These are phyloP conservation scores for Ogataea neopini DNA, from an alignment of 805 yeast species.

Conservation along the genomic window DNA sequence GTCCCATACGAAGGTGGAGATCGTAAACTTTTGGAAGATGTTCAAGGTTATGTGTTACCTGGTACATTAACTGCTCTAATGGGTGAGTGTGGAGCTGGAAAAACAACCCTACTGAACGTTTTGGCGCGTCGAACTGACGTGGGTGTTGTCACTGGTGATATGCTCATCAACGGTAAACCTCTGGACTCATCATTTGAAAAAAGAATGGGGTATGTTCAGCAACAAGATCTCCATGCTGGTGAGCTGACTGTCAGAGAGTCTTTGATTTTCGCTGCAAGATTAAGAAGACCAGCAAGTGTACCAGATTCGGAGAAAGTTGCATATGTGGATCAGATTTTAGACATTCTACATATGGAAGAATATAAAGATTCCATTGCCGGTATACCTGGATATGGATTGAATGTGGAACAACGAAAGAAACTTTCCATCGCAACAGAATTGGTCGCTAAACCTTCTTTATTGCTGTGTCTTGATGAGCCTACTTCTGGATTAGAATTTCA, in stretches of 20 bases:
- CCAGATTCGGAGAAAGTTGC: constrained; percentile 42
- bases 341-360: constrained; percentile 40
- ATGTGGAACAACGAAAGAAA: constrained; percentile 54
- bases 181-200: constrained; percentile 51
- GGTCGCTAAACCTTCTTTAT: constrained; percentile 52
- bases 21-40: constrained; percentile 41
- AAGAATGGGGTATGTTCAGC: constrained; percentile 56
- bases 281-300: constrained; percentile 43
- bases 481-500: constrained; percentile 60
- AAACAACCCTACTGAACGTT: constrained; percentile 55
- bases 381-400: constrained; percentile 46
- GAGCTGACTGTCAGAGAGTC: constrained; percentile 53
- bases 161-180: constrained; percentile 53
- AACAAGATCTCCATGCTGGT: constrained; percentile 51
- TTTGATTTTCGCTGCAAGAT: constrained; percentile 46
- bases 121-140: constrained; percentile 50
- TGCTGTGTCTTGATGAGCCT: constrained; percentile 58
- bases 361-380: constrained; percentile 55
- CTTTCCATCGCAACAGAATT: constrained; percentile 55
- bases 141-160: constrained; percentile 56
- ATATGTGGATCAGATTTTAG: constrained; percentile 43
- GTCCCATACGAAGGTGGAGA: constrained; percentile 46
- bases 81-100: constrained; percentile 69
- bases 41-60: constrained; percentile 48
- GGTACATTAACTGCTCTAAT: constrained; percentile 59